Conservation (phyloP, 345 rosid species). For the Populus euphratica region DNA sequence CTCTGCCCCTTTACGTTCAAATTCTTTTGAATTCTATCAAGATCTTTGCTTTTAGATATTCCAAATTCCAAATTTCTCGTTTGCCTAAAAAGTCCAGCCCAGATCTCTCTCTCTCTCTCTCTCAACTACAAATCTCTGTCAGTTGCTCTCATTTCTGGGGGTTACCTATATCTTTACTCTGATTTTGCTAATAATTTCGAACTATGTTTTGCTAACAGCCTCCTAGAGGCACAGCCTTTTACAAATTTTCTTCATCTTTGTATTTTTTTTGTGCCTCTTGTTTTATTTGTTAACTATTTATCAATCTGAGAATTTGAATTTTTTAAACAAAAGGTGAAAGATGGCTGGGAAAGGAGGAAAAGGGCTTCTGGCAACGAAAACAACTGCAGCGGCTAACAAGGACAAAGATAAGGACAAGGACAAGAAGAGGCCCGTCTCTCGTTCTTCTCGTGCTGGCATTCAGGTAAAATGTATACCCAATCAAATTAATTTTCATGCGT, state of each 20-base stretch:
- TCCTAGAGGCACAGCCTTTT: background rate
- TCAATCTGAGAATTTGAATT: background rate
- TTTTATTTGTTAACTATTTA: background rate
- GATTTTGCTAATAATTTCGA: background rate
- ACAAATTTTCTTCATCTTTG: background rate
- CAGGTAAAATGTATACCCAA: conserved; percentile 39
- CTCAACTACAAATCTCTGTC: too few species aligned
- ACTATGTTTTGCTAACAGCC: background rate
- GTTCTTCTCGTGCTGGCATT: conserved; percentile 92
- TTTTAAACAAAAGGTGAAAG: conserved; percentile 12
- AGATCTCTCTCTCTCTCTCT: conserved; percentile 16
- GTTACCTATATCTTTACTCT: background rate
- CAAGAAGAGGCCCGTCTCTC: conserved; percentile 79
- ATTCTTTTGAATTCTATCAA: background rate
- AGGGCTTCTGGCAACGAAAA: conserved; percentile 72
- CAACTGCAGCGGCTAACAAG: conserved; percentile 76
- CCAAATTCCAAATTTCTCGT: background rate
- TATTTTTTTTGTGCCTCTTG: background rate
- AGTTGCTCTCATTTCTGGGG: background rate
- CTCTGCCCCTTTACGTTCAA: background rate
- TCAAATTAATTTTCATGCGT: background rate
- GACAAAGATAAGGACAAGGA: conserved; percentile 72
- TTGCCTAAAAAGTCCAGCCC: background rate
- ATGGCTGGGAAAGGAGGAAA: conserved; percentile 98
- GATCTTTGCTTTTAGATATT: background rate